Conservation (phyloP, 2,329 filamentous ascomycete genomes). For the Colletotrichum gloeosporioides region DNA sequence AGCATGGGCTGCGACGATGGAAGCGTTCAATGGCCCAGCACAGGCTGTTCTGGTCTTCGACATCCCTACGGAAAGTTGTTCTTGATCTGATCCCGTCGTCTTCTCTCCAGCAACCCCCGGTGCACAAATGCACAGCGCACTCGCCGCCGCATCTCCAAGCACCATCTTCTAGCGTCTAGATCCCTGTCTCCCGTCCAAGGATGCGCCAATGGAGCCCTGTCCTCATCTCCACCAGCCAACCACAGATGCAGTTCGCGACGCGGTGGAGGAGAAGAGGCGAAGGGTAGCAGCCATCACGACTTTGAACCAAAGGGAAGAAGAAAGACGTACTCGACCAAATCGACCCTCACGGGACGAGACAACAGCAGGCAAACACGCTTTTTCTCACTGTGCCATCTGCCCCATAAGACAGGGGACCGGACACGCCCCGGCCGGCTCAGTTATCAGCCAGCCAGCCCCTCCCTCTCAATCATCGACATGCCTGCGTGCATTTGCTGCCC, state of each 20-base stretch:
- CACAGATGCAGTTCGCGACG: background rate
- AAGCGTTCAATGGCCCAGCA: background rate
- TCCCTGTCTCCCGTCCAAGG: conserved; percentile 15
- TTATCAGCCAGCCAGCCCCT: background rate
- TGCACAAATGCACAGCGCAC: background rate
- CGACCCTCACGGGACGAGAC: background rate
- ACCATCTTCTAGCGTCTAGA: conserved; percentile 3
- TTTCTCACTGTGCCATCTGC: background rate
- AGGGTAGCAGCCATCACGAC: conserved; percentile 13
- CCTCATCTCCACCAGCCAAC: background rate
- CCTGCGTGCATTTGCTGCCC: background rate
- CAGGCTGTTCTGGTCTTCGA: background rate
- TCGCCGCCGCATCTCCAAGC: background rate
- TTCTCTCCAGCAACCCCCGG: conserved; percentile 1
- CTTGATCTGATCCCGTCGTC: background rate
- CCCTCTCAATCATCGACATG: background rate
- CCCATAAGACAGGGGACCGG: background rate
- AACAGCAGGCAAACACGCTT: background rate
- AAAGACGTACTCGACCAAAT: background rate
- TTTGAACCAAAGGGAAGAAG: background rate
- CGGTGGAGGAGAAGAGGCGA: conserved; percentile 3
- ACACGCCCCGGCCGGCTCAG: background rate
- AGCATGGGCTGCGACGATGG: background rate
- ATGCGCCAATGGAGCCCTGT: conserved; percentile 5
- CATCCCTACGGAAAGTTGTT: background rate